Evolutionary conservation across 495 filamentous ascomycete genomes (phyloP).

Genomic region (Usnea hakonensis): DNA sequence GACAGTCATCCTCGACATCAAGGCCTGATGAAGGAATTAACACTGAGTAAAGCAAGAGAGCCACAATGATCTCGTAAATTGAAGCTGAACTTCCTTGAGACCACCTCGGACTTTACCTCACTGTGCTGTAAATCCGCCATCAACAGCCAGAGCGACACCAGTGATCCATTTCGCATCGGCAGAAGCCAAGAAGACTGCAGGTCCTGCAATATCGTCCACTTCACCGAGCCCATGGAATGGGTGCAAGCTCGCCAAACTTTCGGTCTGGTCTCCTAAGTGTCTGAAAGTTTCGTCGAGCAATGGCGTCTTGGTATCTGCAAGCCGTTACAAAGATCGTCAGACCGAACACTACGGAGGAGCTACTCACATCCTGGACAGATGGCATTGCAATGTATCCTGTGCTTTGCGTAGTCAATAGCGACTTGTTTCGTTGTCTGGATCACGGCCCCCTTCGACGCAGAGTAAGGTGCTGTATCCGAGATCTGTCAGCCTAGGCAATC

Average conservation of each 20-base stretch:
- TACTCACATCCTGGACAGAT: constrained; percentile 49
- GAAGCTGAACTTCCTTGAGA: too few relatives aligned
- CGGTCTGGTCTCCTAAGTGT: too few relatives aligned
- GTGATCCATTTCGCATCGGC: constrained; percentile 43
- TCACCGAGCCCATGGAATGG: constrained; percentile 39
- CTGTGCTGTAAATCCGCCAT: too few relatives aligned
- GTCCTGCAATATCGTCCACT: constrained; percentile 42
- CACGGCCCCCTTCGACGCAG: constrained; percentile 46
- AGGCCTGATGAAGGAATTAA: too few relatives aligned
- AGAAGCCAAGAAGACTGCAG: constrained; percentile 45
- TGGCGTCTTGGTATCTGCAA: constrained; percentile 18
- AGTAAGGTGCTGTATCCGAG: constrained; percentile 35
- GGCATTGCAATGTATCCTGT: constrained; percentile 49
- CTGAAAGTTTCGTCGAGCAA: too few relatives aligned
- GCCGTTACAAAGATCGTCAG: background rate
- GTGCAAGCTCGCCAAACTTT: too few relatives aligned
- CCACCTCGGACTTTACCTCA: too few relatives aligned
- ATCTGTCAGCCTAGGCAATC: too few relatives aligned
- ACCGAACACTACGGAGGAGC: background rate
- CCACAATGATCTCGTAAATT: too few relatives aligned
- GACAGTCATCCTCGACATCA: too few relatives aligned
- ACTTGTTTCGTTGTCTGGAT: constrained; percentile 41
- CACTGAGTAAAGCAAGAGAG: too few relatives aligned
- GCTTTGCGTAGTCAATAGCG: constrained; percentile 43
- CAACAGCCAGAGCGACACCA: constrained; percentile 40